These are phyloP conservation scores for Wickerhamiella alocasiicola DNA, from an alignment of 805 yeast species.

Conservation along the genomic window DNA sequence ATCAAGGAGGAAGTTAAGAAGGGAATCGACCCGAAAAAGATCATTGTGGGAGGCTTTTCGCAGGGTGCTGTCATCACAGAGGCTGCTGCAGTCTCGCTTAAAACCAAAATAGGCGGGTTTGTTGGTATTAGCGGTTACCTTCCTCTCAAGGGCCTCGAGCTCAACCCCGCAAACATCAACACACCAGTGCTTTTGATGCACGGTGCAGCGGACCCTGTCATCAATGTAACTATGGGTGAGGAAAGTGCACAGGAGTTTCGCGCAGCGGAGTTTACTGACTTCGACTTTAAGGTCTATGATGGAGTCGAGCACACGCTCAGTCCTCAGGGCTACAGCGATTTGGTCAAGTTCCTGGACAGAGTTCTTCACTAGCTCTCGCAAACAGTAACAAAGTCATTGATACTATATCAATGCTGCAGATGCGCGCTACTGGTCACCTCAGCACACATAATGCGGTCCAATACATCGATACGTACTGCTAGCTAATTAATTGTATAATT, in stretches of 20 bases:
- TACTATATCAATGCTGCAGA: no score
- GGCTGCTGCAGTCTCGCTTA: slow-evolving; percentile 21
- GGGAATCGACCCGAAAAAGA: slow-evolving; percentile 35
- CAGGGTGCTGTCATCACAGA: slow-evolving; percentile 83
- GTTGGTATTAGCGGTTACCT: slow-evolving; percentile 68
- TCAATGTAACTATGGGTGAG: slow-evolving; percentile 35
- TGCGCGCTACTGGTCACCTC: no score
- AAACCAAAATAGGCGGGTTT: slow-evolving; percentile 60
- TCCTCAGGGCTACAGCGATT: neutral
- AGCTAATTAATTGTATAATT: no score
- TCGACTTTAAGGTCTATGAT: slow-evolving; percentile 40
- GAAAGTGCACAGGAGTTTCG: neutral
- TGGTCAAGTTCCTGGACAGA: neutral
- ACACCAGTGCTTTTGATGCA: slow-evolving; percentile 85
- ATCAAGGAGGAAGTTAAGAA: slow-evolving; percentile 25
- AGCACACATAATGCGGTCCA: no score
- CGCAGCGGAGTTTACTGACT: slow-evolving; percentile 34
- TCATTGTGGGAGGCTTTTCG: slow-evolving; percentile 85
- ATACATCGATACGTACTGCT: no score
- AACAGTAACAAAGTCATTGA: no score
- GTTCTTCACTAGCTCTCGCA: no score
- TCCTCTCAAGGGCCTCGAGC: slow-evolving; percentile 11
- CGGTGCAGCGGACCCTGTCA: slow-evolving; percentile 41
- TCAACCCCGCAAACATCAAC: slow-evolving; percentile 34
- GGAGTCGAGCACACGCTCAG: slow-evolving; percentile 46